These are phyloP conservation scores for Umbilicus rupestris DNA, from an alignment of 164 flowering plant species.

Conservation along the genomic window DNA sequence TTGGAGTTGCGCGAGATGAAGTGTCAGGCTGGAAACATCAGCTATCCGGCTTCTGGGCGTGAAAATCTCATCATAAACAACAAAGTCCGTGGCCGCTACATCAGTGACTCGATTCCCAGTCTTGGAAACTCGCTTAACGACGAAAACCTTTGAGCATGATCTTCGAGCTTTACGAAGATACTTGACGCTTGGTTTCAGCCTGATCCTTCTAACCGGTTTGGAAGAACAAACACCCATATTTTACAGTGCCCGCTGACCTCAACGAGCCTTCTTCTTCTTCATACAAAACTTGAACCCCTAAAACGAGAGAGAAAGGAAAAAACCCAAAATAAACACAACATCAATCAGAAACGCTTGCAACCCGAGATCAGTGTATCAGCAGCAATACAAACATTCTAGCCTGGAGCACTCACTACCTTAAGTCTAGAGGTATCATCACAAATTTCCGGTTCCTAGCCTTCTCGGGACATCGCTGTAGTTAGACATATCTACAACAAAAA, in stretches of 20 bases:
- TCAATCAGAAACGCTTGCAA: too few species aligned
- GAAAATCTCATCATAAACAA: not conserved
- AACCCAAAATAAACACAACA: too few species aligned
- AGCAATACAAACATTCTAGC: too few species aligned
- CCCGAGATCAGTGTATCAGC: too few species aligned
- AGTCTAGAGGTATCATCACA: not conserved
- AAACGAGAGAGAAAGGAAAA: too few species aligned
- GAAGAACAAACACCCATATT: not conserved
- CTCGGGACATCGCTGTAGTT: not conserved
- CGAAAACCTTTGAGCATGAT: constrained; percentile 1
- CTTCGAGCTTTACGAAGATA: constrained; percentile 6
- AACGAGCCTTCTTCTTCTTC: not conserved
- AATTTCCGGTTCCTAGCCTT: not conserved
- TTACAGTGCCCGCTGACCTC: not conserved
- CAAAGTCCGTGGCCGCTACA: not conserved
- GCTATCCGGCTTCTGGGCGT: not conserved
- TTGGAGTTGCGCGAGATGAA: not conserved
- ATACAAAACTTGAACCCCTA: too few species aligned
- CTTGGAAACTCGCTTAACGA: not conserved
- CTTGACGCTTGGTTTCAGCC: not conserved
- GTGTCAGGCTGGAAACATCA: constrained; percentile 1
- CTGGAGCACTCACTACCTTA: not conserved
- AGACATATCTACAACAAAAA: not conserved
- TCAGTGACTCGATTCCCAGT: constrained; percentile 1
- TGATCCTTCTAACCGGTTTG: not conserved